Evolutionary conservation across 306 rosid species (phyloP).

Genomic region (Lathyrus tuberosus): DNA sequence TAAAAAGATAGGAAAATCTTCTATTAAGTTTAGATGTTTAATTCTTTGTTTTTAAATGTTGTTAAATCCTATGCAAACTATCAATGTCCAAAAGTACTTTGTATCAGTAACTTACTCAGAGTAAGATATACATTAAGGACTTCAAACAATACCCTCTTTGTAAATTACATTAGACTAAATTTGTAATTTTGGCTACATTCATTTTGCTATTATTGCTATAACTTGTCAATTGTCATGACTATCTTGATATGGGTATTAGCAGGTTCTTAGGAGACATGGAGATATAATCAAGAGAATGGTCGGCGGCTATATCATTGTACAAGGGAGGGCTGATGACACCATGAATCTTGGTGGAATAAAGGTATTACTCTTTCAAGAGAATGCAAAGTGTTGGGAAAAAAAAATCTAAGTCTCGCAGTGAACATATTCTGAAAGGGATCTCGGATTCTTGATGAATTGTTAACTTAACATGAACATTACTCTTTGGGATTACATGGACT

Average conservation of each 20-base stretch:
- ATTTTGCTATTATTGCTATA: neutral
- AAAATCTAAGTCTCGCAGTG: no score
- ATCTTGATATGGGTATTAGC: constrained; percentile 38
- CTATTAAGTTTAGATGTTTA: no score
- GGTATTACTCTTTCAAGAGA: constrained; percentile 47
- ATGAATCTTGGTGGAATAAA: constrained; percentile 97
- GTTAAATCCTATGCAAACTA: no score
- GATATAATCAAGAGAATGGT: constrained; percentile 71
- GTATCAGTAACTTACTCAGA: no score
- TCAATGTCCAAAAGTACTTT: no score
- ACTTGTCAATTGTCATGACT: constrained; percentile 14
- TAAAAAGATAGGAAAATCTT: no score
- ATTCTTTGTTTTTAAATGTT: no score
- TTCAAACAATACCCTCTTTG: constrained; percentile 16
- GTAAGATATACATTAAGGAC: neutral
- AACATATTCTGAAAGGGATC: no score
- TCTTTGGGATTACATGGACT: constrained; percentile 11
- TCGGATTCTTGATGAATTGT: neutral
- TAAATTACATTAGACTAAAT: constrained; percentile 2
- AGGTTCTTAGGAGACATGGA: constrained; percentile 88
- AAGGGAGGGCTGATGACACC: constrained; percentile 95
- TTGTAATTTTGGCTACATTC: neutral
- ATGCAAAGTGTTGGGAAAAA: neutral
- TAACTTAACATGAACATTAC: neutral
- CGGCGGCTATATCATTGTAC: constrained; percentile 69